Evolutionary conservation across 345 rosid species (phyloP), one percentile per base, ranked within the genome.

Genomic region (Aquilaria sinensis): DNA sequence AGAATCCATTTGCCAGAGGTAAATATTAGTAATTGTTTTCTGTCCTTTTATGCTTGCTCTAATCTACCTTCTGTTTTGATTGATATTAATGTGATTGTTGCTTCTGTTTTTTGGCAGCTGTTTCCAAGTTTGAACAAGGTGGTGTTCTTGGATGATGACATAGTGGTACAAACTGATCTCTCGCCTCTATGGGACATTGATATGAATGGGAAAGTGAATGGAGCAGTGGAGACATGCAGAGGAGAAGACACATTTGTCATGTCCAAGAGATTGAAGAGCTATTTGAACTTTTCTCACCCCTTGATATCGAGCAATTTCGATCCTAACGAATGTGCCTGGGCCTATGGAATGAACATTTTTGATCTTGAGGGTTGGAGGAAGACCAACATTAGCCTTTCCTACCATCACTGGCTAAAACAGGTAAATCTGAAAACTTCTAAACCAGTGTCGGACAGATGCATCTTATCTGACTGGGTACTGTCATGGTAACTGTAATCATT

Each of bases 1-100:
- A 80, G 99, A 63, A 94, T 94, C 32, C 83, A 94, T 77, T 85
- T 94, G 7, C 99, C 97, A 0, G 96, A 94, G 87, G 99, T 94
- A 83, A 53, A 8, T 9, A 12, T 9, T 11, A 7, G 43, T 8
- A 4, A 8, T 37, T 37, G 43, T 37, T 37, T 8, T 37, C 43
- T 37, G 43, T 37, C 8, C 5, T 37, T 16, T 11, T 5, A 11
- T 53, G 12, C 31, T 29, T 23, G 12, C 16, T 16, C 31, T 53
- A 16, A 9, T 29, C 31, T 30, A 53, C 57, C 43, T 37, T 37
- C 43, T 37, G 8, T 37, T 37, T 5, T 37, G 43, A 37, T 37
- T 37, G 2, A 37, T 37, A 37, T 37, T 0, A 37, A 37, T 37
- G 43, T 37, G 5, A 2, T 37, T 37, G 43, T 8, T 37, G 7